These are phyloP conservation scores for Alternaria dauci DNA, from an alignment of 2,329 filamentous ascomycete genomes.

Conservation along the genomic window DNA sequence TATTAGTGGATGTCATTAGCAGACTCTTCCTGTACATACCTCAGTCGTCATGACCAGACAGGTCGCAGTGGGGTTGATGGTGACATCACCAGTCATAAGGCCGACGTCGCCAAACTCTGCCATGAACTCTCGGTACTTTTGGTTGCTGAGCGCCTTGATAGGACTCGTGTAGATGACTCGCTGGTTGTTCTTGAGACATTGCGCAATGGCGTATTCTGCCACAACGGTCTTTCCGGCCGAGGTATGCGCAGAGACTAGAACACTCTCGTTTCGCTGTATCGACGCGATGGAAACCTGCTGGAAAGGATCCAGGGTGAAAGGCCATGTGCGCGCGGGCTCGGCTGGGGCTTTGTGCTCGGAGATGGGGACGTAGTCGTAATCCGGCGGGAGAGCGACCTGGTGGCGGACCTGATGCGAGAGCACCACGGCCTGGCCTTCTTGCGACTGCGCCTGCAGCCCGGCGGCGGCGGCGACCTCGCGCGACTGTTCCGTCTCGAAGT, in stretches of 20 bases:
- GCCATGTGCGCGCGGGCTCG: slow-evolving; percentile 82
- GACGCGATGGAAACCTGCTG: slow-evolving; percentile 94
- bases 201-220: slow-evolving; percentile 96
- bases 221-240: slow-evolving; percentile 98
- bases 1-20: slow-evolving; percentile 24
- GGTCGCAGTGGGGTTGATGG: slow-evolving; percentile 97
- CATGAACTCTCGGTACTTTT: slow-evolving; percentile 97
- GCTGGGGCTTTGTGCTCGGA: slow-evolving; percentile 91
- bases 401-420: slow-evolving; percentile 98
- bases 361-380: slow-evolving; percentile 94
- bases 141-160: slow-evolving; percentile 98
- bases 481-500: slow-evolving; percentile 93
- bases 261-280: slow-evolving; percentile 95
- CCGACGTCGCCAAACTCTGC: slow-evolving; percentile 96
- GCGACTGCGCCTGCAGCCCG: slow-evolving; percentile 69
- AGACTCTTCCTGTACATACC: slow-evolving; percentile 37
- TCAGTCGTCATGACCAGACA: slow-evolving; percentile 99
- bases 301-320: slow-evolving; percentile 95
- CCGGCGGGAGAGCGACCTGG: slow-evolving; percentile 92
- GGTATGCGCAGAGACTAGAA: slow-evolving; percentile 95
- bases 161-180: slow-evolving; percentile 99
- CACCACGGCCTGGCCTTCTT: slow-evolving; percentile 75
- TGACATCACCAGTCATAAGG: slow-evolving; percentile 98
- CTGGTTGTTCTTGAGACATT: slow-evolving; percentile 96
- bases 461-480: slow-evolving; percentile 85